Evolutionary conservation across 1,284 basidiomycete genomes (phyloP).

Genomic region (Moniliophthora roreri): DNA sequence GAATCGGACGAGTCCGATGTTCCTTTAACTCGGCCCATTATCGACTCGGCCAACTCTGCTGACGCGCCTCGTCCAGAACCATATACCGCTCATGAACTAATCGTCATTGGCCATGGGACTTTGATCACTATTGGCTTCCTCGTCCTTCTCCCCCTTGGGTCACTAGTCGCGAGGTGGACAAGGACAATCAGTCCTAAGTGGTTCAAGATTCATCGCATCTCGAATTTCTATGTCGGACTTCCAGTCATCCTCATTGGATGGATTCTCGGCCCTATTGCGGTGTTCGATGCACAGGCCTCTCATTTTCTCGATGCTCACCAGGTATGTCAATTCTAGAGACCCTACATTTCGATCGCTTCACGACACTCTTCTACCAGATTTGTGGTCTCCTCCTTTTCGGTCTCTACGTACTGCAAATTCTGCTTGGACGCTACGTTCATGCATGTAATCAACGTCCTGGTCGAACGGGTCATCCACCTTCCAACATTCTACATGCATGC

Average conservation of each 20-base stretch:
- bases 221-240: slow-evolving; percentile 46
- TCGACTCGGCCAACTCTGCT: neutral
- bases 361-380: slow-evolving; percentile 33
- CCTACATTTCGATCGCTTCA: slow-evolving; percentile 3
- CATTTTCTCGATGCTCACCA: slow-evolving; percentile 53
- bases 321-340: slow-evolving; percentile 26
- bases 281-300: slow-evolving; percentile 39
- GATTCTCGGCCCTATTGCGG: slow-evolving; percentile 48
- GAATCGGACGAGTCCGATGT: slow-evolving; percentile 4
- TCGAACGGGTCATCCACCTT: slow-evolving; percentile 40
- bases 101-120: slow-evolving; percentile 54
- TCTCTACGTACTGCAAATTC: slow-evolving; percentile 53
- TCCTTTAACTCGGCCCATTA: neutral
- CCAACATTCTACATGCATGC: slow-evolving; percentile 48
- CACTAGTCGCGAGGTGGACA: slow-evolving; percentile 59
- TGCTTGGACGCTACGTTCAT: slow-evolving; percentile 59
- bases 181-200: slow-evolving; percentile 56
- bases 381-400: slow-evolving; percentile 54
- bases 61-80: slow-evolving; percentile 1
- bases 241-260: slow-evolving; percentile 53
- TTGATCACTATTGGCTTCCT: slow-evolving; percentile 58
- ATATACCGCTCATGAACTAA: slow-evolving; percentile 32
- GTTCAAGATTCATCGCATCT: slow-evolving; percentile 55
- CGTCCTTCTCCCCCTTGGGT: slow-evolving; percentile 57
- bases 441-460: slow-evolving; percentile 32